Evolutionary conservation across 371 early-diverging fungal genomes (phyloP), one percentile per base, ranked within the genome.

Genomic region (Rhizomucor miehei): DNA sequence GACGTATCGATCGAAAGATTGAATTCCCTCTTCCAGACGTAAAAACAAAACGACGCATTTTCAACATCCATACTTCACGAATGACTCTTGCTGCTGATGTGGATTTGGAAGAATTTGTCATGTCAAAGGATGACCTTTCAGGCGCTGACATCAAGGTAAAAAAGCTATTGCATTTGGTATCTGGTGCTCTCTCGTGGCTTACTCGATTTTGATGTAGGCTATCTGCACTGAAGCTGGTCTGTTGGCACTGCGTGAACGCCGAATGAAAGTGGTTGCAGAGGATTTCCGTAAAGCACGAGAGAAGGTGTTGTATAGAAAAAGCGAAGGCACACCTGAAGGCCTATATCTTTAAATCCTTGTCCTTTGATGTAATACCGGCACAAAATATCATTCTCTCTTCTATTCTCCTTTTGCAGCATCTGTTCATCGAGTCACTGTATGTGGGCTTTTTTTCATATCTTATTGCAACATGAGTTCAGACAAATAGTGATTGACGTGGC

Each of bases 171-270:
- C 1, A 24, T 48, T 17, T 16, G 2, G 39, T 19, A 35, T 17
- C 1, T 25, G 25, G 1, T 2, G 6, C 24, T 12, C 17, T 24
- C 6, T 16, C 14, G 16, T 2, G n/a, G 23, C 36, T 25, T 39
- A n/a, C 6, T 19, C 19, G 14, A 29, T 60, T 41, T 38, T n/a
- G 13, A 39, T 54, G 2, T 63, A 88, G 85, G 99, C 99, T 51
- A 95, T 99, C 48, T 99, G 99, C 81, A 99, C 99, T 9, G 99
- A 99, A 71, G 93, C 99, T 24, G 99, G 99, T 55, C 81, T 99
- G 73, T 72, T 98, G 65, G 99, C 99, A 16, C 76, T 99, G 48
- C 90, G 99, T 59, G 99, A 99, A 77, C 92, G 99, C 62, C 87
- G 99, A 65, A 99, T 97, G 95, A 93, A 93, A 77, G 99, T 99